Percentiles rank a stretch among this genome's conserved stretches.
Evolutionary conservation across 768 basidiomycete genomes (phyloP).

Genomic region (Xerocomus potaroensis): DNA sequence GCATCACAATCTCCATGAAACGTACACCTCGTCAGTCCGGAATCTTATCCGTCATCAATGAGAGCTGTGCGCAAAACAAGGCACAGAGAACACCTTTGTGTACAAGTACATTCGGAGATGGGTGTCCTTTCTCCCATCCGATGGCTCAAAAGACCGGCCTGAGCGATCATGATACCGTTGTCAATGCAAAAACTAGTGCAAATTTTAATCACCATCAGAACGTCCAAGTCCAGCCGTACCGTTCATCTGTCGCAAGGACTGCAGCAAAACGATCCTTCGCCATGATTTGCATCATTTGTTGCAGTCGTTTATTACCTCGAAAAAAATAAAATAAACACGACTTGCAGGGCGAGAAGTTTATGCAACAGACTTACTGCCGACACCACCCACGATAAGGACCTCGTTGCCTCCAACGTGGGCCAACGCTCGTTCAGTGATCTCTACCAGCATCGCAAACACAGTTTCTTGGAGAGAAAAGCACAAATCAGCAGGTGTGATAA

Average conservation of each 20-base stretch:
- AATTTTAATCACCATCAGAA: neutral
- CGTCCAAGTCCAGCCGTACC: conserved; percentile 43
- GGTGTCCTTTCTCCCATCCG: conserved; percentile 86
- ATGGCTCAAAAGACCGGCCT: conserved; percentile 88
- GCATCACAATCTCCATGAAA: conserved; percentile 67
- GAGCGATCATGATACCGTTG: conserved; percentile 99
- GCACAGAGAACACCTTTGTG: conserved; percentile 62
- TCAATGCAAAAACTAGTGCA: conserved; percentile 93
- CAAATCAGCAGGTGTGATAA: conserved; percentile 91
- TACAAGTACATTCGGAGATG: conserved; percentile 78
- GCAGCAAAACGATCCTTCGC: conserved; percentile 81
- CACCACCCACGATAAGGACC: conserved; percentile 95
- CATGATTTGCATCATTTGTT: conserved; percentile 99
- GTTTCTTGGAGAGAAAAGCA: conserved; percentile 98
- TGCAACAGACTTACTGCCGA: conserved; percentile 76
- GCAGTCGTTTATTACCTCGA: conserved; percentile 86
- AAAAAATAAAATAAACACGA: neutral
- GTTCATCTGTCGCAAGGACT: conserved; percentile 94
- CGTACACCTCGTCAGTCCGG: conserved; percentile 90
- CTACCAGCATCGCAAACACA: conserved; percentile 96
- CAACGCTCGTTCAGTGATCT: conserved; percentile 99
- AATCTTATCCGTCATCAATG: conserved; percentile 50
- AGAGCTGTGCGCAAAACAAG: conserved; percentile 2
- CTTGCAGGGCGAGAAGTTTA: neutral
- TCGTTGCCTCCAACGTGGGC: conserved; percentile 96